These are phyloP conservation scores for Phaffomyces antillensis DNA, from an alignment of 805 yeast species.

Conservation along the genomic window DNA sequence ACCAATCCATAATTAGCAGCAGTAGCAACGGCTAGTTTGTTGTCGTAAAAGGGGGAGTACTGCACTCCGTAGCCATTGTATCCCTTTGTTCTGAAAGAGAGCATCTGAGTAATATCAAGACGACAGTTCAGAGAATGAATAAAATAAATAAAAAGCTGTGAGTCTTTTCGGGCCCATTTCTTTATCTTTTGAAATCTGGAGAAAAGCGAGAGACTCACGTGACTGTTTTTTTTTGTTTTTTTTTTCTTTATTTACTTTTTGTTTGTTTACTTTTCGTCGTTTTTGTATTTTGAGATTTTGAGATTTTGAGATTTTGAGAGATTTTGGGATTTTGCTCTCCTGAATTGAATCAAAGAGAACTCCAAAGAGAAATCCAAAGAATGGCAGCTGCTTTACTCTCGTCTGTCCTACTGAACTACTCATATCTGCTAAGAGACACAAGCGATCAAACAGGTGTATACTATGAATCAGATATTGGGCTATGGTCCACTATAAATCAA, in stretches of 20 bases:
- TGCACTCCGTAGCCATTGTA: constrained; percentile 82
- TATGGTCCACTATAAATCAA: constrained; percentile 13
- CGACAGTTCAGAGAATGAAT: background rate
- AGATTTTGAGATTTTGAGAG: too few species aligned
- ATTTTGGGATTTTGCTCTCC: too few species aligned
- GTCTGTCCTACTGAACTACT: constrained; percentile 17
- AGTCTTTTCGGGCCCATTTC: too few species aligned
- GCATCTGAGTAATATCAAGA: constrained; percentile 37
- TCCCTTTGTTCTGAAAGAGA: constrained; percentile 66
- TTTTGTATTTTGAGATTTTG: too few species aligned
- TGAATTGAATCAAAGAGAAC: too few species aligned
- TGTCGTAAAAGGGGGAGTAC: constrained; percentile 89
- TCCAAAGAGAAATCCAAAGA: too few species aligned
- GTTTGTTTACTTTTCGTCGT: too few species aligned
- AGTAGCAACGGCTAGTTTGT: constrained; percentile 81
- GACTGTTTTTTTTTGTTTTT: too few species aligned
- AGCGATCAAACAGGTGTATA: constrained; percentile 5
- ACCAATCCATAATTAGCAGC: constrained; percentile 91
- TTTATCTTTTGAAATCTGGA: too few species aligned
- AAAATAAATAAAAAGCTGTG: too few species aligned
- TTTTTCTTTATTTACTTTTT: too few species aligned
- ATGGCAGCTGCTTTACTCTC: background rate
- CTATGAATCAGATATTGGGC: constrained; percentile 17
- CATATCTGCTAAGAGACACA: constrained; percentile 12
- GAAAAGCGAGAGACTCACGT: too few species aligned